Percentiles rank a stretch among this genome's conserved stretches.
These are phyloP conservation scores for Chytriomyces sp. DNA, from an alignment of 192 early-diverging fungal species.

Conservation along the genomic window DNA sequence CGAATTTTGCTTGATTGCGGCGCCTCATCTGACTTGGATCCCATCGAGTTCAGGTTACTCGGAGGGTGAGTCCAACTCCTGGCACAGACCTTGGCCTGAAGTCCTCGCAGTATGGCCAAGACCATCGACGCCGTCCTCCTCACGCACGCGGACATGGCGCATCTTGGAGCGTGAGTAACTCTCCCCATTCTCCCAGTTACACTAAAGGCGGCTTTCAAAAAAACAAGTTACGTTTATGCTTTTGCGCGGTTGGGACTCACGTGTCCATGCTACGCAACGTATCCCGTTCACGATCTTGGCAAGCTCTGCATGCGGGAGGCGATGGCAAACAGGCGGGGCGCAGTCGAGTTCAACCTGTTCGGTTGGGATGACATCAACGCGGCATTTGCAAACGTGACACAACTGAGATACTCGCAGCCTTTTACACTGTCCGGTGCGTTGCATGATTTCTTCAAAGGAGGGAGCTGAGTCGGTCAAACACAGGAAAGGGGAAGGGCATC, in stretches of 20 bases:
- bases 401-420: slow-evolving; percentile 88
- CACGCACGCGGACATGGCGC: slow-evolving; percentile 85
- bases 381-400: slow-evolving; percentile 79
- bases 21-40: slow-evolving; percentile 77
- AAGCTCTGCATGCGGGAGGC: slow-evolving; percentile 81
- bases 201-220: background rate
- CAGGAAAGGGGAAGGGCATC: slow-evolving; percentile 79
- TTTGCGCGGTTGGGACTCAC: slow-evolving; percentile 73
- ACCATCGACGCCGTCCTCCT: slow-evolving; percentile 88
- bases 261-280: slow-evolving; percentile 86
- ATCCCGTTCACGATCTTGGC: slow-evolving; percentile 93
- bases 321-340: slow-evolving; percentile 63
- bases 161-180: slow-evolving; percentile 65
- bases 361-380: slow-evolving; percentile 77
- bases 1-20: slow-evolving; percentile 95
- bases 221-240: slow-evolving; percentile 68
- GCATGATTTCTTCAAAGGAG: slow-evolving; percentile 46
- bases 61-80: slow-evolving; percentile 57
- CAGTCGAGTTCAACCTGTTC: slow-evolving; percentile 73
- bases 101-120: slow-evolving; percentile 69
- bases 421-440: too few relatives aligned
- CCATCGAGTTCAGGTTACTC: slow-evolving; percentile 65
- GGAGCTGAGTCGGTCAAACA: too few relatives aligned
- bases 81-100: background rate
- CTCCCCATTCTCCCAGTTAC: background rate